phyloP scores from a whole-genome alignment of 2,329 filamentous ascomycete species.

The Graphilbum ipis-grandicollis region DNA sequence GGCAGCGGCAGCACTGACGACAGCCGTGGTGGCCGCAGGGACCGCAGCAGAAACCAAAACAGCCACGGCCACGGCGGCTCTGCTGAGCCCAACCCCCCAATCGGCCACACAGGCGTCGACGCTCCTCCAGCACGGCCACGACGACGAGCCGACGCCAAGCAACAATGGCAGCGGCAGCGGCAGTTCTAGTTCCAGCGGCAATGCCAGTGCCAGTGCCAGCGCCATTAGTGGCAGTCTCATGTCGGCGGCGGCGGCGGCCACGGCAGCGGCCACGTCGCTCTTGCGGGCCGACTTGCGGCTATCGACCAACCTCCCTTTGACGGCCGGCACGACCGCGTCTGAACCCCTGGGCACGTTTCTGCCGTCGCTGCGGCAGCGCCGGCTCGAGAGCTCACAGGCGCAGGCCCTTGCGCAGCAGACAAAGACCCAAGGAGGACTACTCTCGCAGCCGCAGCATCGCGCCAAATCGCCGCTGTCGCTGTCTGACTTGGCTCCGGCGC shows the following conservation, averaged over 20 bases:
- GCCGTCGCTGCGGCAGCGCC: slow-evolving; percentile 50
- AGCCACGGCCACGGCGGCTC: slow-evolving; percentile 1
- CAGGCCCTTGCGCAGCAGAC: background rate
- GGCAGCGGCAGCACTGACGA: slow-evolving; percentile 6
- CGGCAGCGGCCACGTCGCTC: slow-evolving; percentile 1
- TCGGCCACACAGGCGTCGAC: slow-evolving; percentile 1
- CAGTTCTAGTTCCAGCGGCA: too few relatives aligned
- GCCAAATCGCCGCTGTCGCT: slow-evolving; percentile 45
- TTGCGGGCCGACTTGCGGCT: slow-evolving; percentile 8
- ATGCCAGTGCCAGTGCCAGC: too few relatives aligned
- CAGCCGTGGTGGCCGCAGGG: too few relatives aligned
- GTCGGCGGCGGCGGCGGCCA: slow-evolving; percentile 4
- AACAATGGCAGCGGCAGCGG: too few relatives aligned
- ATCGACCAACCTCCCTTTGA: background rate
- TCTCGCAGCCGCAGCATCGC: slow-evolving; percentile 8
- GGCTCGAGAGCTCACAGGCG: slow-evolving; percentile 1
- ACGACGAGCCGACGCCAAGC: too few relatives aligned
- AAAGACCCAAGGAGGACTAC: slow-evolving; percentile 15
- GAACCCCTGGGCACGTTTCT: slow-evolving; percentile 18
- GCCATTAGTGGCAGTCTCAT: background rate
- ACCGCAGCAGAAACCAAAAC: too few relatives aligned
- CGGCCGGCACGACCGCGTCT: slow-evolving; percentile 17
- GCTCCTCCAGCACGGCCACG: too few relatives aligned
- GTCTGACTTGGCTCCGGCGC: slow-evolving; percentile 23
- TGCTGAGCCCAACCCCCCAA: slow-evolving; percentile 5